Base-by-base conservation (phyloP, 192 early-diverging fungal genomes). In the Umbelopsis ramanniana region DNA sequence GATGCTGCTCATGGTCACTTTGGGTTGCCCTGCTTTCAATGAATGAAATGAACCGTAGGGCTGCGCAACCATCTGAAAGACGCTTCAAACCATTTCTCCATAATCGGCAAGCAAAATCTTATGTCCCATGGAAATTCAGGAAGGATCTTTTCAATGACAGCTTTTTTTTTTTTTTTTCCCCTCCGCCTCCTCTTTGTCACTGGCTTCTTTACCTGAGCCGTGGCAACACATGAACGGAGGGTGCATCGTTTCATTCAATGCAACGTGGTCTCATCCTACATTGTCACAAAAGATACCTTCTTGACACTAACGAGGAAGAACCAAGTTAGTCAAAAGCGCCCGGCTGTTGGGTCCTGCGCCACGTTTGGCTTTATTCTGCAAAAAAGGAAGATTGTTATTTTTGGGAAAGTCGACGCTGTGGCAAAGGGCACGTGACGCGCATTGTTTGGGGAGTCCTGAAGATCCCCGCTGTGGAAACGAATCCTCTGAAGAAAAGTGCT, bases 51-150 rank as follows among this genome's bases (percentile, higher is more conserved):
- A 50, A 21, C 19, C 48, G 1, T n/a, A 17, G n/a, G 19, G 15
- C 48, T 50, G 48, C 48, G 48, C 14, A 21, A 5, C 48, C 0
- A 50, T 9, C 1, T 6, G 15, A 4, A 15, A 21, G n/a, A 17
- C 17, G n/a, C 48, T 21, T n/a, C 17, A 17, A 0, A 50, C 6
- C 12, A 63, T 63, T 63, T 63, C 57, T 37, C 57, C 57, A 63
- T 29, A 63, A 63, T 22, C 57, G 57, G 57, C 57, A 63, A 63
- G 57, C 57, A 63, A 63, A 63, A 63, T 63, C 33, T 29, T 63
- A 29, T n/a, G 11, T 8, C 33, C n/a, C n/a, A 63, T 63, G 57
- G 57, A 63, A 63, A 14, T 6, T 63, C 57, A 63, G 33, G 57
- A 63, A 63, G 26, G 24, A 63, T 63, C 57, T 37, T 29, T 19